phyloP scores from a whole-genome alignment of 352 stramenopile genomes.

The Phytopythium ostracodes region DNA sequence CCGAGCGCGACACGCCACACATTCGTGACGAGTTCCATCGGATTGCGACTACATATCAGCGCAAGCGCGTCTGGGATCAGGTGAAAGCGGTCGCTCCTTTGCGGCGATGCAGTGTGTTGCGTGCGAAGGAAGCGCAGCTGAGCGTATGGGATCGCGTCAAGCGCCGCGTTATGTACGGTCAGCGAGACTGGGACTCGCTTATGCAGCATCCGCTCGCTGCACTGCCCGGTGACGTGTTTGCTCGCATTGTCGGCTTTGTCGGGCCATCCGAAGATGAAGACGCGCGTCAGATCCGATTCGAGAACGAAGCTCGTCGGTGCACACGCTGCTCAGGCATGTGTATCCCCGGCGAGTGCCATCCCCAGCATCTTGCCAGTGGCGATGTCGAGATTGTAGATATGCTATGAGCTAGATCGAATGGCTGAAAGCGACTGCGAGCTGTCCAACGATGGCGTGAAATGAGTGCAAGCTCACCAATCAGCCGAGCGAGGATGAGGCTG shows the following conservation, averaged over 20 bases:
- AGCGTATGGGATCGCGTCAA: slow-evolving; percentile 3
- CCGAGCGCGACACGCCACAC: background rate
- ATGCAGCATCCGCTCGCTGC: slow-evolving; percentile 5
- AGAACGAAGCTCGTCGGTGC: slow-evolving; percentile 7
- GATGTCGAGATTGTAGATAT: background rate
- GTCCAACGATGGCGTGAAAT: background rate
- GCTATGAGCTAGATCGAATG: background rate
- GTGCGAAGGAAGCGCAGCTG: background rate
- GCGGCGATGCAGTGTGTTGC: slow-evolving; percentile 2
- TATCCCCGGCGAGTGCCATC: slow-evolving; percentile 4
- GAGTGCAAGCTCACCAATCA: background rate
- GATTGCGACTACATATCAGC: slow-evolving; percentile 1
- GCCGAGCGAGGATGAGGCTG: background rate
- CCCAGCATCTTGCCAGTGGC: background rate
- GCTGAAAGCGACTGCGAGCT: background rate
- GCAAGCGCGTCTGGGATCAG: slow-evolving; percentile 4
- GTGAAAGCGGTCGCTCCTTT: slow-evolving; percentile 3
- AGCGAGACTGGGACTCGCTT: slow-evolving; percentile 5
- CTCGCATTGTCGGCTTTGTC: slow-evolving; percentile 4
- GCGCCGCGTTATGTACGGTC: background rate
- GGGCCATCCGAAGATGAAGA: slow-evolving; percentile 6
- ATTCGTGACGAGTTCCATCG: background rate
- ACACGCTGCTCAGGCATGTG: slow-evolving; percentile 11
- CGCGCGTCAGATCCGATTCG: slow-evolving; percentile 4
- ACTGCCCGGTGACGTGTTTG: slow-evolving; percentile 6